Evolutionary conservation across 2,329 filamentous ascomycete species (phyloP).

Genomic region (Pseudogymnoascus sp.): DNA sequence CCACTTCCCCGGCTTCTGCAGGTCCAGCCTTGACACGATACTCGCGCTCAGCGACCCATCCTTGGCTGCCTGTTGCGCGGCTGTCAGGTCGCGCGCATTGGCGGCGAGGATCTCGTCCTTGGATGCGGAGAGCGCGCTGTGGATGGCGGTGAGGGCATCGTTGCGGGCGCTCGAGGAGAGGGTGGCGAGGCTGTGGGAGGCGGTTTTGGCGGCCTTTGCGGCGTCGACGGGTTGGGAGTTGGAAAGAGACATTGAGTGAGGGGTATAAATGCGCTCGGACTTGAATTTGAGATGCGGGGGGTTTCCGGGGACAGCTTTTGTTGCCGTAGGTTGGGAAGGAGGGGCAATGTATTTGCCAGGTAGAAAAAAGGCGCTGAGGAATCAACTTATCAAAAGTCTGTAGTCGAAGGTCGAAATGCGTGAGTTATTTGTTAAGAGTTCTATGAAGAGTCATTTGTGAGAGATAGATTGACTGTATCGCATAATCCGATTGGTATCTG

Average conservation of each 20-base stretch:
- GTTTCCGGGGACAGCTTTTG: slow-evolving; percentile 11
- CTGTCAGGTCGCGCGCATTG: slow-evolving; percentile 73
- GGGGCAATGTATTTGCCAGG: not conserved
- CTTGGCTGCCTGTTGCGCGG: slow-evolving; percentile 63
- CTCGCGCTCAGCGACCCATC: slow-evolving; percentile 71
- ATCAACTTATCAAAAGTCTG: not conserved
- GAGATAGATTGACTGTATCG: not conserved
- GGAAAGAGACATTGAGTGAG: slow-evolving; percentile 69
- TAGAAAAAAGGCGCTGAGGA: not conserved
- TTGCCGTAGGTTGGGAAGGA: not conserved
- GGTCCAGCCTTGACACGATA: slow-evolving; percentile 78
- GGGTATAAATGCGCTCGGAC: slow-evolving; percentile 10
- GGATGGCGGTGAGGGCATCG: slow-evolving; percentile 73
- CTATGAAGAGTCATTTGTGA: not conserved
- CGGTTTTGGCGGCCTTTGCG: slow-evolving; percentile 67
- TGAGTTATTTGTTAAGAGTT: not conserved
- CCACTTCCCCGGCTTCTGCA: slow-evolving; percentile 82
- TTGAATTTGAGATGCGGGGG: slow-evolving; percentile 7
- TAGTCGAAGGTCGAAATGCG: not conserved
- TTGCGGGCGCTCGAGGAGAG: slow-evolving; percentile 71
- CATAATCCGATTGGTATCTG: not conserved
- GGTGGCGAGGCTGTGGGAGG: slow-evolving; percentile 75
- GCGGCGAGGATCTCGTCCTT: slow-evolving; percentile 74
- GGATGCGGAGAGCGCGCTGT: slow-evolving; percentile 62
- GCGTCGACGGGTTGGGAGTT: slow-evolving; percentile 72